A percentile compares a stretch with the other conserved stretches of the same genome.
phyloP scores from a whole-genome alignment of 1,139 yeast species.

The Protomyces arabidopsidicola region DNA sequence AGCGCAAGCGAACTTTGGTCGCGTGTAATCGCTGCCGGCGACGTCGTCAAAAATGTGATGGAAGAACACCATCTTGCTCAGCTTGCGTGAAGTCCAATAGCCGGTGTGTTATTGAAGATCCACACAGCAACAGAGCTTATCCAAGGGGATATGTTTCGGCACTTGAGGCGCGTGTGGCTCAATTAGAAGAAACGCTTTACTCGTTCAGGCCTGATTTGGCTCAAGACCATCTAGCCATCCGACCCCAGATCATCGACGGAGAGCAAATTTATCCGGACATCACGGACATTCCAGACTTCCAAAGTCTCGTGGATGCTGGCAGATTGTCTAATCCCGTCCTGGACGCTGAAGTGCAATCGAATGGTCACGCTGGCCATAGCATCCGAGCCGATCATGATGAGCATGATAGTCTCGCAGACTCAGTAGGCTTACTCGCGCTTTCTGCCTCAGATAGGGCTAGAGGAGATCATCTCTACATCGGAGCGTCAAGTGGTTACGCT shows the following conservation, averaged over 20 bases:
- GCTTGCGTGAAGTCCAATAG: neutral
- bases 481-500: neutral
- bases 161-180: neutral
- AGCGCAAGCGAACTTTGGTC: neutral
- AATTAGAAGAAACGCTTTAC: neutral
- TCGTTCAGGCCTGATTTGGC: neutral
- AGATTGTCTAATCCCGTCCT: neutral
- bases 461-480: neutral
- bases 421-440: neutral
- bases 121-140: neutral
- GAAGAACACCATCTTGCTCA: neutral
- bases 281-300: neutral
- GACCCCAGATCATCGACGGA: neutral
- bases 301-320: neutral
- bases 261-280: neutral
- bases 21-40: neutral
- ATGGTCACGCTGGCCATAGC: neutral
- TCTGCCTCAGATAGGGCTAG: neutral
- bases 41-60: neutral
- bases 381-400: neutral
- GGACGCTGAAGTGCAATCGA: neutral
- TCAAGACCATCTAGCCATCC: neutral
- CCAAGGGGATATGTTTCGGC: constrained; percentile 2
- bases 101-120: neutral
- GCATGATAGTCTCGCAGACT: neutral